Percentiles rank a stretch among this genome's conserved stretches.
Conservation (phyloP, 1,139 yeast species). For the Lodderomyces margitis region DNA sequence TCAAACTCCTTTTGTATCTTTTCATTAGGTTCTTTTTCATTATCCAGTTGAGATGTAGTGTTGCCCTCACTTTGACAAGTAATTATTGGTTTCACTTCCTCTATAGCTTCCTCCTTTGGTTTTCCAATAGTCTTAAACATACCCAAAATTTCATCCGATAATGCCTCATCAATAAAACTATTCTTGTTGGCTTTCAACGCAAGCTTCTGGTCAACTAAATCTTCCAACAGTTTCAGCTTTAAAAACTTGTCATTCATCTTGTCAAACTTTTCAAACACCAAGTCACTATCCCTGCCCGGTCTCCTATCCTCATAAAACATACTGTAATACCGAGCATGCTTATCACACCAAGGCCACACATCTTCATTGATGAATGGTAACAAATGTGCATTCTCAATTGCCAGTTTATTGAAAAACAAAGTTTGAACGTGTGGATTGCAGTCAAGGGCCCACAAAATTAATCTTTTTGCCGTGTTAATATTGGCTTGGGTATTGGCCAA, state of each 20-base stretch:
- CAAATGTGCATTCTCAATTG: conserved; percentile 11
- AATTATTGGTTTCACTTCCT: no score
- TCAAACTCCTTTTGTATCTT: conserved; percentile 4
- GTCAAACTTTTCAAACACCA: conserved; percentile 13
- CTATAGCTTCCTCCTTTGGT: not conserved
- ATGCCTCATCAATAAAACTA: not conserved
- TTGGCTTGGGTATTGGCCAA: conserved; percentile 15
- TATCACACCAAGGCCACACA: conserved; percentile 33
- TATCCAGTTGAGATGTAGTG: no score
- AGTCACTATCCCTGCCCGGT: conserved; percentile 9
- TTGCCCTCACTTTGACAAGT: no score
- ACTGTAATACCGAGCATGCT: conserved; percentile 22
- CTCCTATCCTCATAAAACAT: conserved; percentile 5
- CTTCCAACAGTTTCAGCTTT: conserved; percentile 4
- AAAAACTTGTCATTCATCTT: conserved; percentile 10
- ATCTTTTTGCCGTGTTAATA: conserved; percentile 35
- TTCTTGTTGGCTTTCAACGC: not conserved
- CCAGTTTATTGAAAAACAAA: conserved; percentile 14
- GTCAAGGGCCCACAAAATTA: conserved; percentile 39
- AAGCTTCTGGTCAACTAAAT: conserved; percentile 8
- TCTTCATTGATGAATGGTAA: conserved; percentile 35
- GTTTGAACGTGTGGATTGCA: conserved; percentile 30
- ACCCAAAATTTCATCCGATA: conserved; percentile 4
- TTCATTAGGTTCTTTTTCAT: not conserved
- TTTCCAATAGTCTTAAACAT: not conserved